Percentiles rank a stretch among this genome's conserved stretches.
Evolutionary conservation across 2,329 filamentous ascomycete genomes (phyloP).

Genomic region (Sporothrix curviconia): DNA sequence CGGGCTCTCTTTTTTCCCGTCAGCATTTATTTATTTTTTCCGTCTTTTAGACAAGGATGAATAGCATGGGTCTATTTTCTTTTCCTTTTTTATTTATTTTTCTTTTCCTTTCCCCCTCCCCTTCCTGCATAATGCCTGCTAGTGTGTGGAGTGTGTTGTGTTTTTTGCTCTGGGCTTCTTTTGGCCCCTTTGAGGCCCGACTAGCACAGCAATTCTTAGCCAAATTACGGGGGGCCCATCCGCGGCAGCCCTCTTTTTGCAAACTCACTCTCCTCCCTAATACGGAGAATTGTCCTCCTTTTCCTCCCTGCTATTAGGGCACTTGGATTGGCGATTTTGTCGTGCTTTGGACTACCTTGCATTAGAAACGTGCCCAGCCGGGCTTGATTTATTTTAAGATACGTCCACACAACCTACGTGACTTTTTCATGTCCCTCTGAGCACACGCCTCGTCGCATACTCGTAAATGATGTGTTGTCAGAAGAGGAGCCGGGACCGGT

Average conservation of each 20-base stretch:
- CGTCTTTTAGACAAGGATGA: no score
- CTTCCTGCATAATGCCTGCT: background rate
- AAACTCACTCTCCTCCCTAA: background rate
- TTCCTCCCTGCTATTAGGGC: background rate
- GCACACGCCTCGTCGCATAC: no score
- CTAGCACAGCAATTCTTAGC: no score
- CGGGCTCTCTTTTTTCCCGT: no score
- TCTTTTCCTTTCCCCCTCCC: background rate
- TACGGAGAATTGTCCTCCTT: background rate
- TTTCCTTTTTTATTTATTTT: background rate
- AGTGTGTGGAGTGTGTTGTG: no score
- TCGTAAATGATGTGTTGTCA: conserved; percentile 1
- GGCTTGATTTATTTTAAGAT: conserved; percentile 3
- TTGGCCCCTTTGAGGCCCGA: no score
- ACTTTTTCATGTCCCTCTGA: no score
- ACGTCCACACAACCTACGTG: background rate
- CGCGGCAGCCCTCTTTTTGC: no score
- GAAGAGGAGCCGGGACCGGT: background rate
- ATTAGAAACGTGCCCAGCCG: background rate
- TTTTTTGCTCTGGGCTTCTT: background rate
- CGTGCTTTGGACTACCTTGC: no score
- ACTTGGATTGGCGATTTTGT: no score
- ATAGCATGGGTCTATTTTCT: no score
- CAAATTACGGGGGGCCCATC: no score
- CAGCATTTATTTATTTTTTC: background rate